Percentiles rank a stretch among this genome's conserved stretches.
phyloP scores from a whole-genome alignment of 2,329 filamentous ascomycete species.

The Aspergillus sp. region DNA sequence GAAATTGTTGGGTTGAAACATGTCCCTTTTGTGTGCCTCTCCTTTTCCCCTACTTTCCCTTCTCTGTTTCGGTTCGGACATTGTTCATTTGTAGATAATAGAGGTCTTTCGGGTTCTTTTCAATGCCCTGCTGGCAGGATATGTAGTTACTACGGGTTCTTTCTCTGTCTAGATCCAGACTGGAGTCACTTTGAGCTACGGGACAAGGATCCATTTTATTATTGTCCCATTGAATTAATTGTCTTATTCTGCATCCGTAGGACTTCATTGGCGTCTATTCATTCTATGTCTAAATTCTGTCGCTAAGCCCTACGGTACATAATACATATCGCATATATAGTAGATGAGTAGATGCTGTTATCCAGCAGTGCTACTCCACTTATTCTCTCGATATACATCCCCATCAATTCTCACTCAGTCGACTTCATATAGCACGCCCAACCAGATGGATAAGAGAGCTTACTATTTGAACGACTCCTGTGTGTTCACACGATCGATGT shows the following conservation, averaged over 20 bases:
- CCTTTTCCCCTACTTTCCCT: neutral
- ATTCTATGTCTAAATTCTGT: neutral
- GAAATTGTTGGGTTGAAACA: slow-evolving; percentile 28
- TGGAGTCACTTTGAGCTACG: neutral
- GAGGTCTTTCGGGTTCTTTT: neutral
- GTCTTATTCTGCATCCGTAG: too few species aligned
- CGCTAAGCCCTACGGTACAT: too few species aligned
- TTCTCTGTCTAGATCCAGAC: neutral
- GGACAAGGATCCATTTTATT: neutral
- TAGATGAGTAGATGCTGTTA: neutral
- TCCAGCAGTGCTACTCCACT: neutral
- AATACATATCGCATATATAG: too few species aligned
- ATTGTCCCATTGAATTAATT: neutral
- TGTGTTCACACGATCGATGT: slow-evolving; percentile 13
- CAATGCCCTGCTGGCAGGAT: neutral
- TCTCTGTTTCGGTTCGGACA: neutral
- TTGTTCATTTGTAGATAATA: neutral
- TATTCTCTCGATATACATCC: neutral
- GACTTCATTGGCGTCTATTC: neutral
- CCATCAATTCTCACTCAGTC: neutral
- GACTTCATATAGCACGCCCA: neutral
- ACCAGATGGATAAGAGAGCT: neutral
- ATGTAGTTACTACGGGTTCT: neutral
- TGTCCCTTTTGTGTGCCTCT: neutral
- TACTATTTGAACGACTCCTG: slow-evolving; percentile 11